These are phyloP conservation scores for Aureobasidium sp. DNA, from an alignment of 2,329 filamentous ascomycete genomes.

Conservation along the genomic window DNA sequence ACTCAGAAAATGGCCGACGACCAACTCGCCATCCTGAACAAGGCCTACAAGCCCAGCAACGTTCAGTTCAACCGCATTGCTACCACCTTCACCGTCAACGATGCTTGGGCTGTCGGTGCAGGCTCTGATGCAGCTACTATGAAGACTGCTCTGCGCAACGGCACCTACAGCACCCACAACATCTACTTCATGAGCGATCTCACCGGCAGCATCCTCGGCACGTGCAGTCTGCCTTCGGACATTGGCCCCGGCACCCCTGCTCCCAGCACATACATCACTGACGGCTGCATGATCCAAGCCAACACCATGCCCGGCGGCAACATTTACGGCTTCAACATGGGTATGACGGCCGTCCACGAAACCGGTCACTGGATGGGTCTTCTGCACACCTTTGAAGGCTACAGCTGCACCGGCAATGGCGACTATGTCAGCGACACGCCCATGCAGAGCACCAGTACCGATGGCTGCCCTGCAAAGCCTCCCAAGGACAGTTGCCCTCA, in stretches of 20 bases:
- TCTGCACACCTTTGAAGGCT: constrained; percentile 40
- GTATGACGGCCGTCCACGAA: constrained; percentile 41
- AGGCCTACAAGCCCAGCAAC: constrained; percentile 40
- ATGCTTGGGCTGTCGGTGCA: constrained; percentile 44
- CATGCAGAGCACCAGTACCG: constrained; percentile 37
- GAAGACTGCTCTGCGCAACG: constrained; percentile 46
- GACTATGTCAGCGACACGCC: constrained; percentile 40
- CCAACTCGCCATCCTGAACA: constrained; percentile 34
- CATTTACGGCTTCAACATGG: constrained; percentile 41
- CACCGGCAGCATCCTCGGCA: constrained; percentile 40
- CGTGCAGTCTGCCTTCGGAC: constrained; percentile 42
- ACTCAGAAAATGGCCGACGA: constrained; percentile 33
- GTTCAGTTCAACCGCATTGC: constrained; percentile 44
- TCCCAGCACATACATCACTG: constrained; percentile 37
- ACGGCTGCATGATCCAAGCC: constrained; percentile 52
- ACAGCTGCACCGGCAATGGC: constrained; percentile 36
- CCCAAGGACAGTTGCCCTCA: constrained; percentile 44
- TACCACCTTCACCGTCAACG: constrained; percentile 44
- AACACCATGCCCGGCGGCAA: constrained; percentile 47
- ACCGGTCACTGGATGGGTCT: constrained; percentile 42
- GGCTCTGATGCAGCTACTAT: constrained; percentile 41
- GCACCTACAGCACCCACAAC: constrained; percentile 48
- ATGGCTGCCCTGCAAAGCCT: constrained; percentile 44
- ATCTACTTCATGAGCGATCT: constrained; percentile 53
- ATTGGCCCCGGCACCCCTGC: constrained; percentile 33